Evolutionary conservation across 768 basidiomycete genomes (phyloP), one percentile per base, ranked within the genome.

Genomic region (Lactarius quietus): DNA sequence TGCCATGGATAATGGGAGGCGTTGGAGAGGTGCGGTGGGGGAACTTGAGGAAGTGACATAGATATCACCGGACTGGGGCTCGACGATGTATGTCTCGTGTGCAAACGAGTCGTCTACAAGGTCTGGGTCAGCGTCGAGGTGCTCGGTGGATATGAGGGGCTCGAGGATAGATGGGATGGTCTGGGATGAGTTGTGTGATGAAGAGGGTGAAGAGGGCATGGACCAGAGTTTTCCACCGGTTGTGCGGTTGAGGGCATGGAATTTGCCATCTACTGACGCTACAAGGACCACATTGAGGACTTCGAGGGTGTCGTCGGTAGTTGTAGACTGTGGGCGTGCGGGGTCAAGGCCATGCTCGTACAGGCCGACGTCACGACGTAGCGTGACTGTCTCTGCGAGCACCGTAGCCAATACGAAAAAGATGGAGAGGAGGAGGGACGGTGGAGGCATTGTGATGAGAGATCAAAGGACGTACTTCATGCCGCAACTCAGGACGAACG

Each of bases 11-110:
- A 97, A 84, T 1, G 95, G 93, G 67, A 99, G 89, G 56, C 90
- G 92, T 71, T 94, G 88, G 48, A 98, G 82, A 2, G 89, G 85
- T 57, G 82, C 83, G 17, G 81, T 81, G 1, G 87, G 86, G 6
- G 65, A 62, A 31, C 28, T 57, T 0, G 85, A 83, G 7, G 86
- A 77, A 78, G 93, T 87, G 65, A 97, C 86, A 74, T 91, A 98
- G 69, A 98, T 92, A 72, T 93, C 90, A 8, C 96, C 96, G 6
- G 91, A 89, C 79, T 95, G 91, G 0, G 96, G 96, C 72, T 98
- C 96, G 59, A 98, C 91, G 66, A 98, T 88, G 76, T 96, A 98
- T 52, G 89, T 84, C 74, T 93, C 92, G 70, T 86, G 84, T 31
- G 78, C 74, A 1, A 75, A 72, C 61, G 78, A 73, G 56, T 83